Conservation (phyloP, 2,329 filamentous ascomycete species). For the Arthrobotrys musiformis region DNA sequence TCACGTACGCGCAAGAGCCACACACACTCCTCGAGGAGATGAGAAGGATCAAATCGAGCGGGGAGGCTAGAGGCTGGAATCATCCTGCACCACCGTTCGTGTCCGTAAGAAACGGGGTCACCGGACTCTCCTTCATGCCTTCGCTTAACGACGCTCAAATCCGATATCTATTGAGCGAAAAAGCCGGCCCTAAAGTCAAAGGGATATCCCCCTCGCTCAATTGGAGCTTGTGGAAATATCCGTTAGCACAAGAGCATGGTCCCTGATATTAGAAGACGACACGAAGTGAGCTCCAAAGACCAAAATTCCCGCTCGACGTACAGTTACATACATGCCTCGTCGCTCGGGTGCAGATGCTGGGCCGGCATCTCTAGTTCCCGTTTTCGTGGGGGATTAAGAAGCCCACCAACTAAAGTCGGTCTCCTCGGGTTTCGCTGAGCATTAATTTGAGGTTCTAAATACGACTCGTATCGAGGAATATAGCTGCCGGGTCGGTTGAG, state of each 20-base stretch:
- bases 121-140: conserved; percentile 29
- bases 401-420: not conserved
- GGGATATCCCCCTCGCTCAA: conserved; percentile 18
- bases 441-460: conserved; percentile 28
- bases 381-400: conserved; percentile 45
- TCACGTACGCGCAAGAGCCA: conserved; percentile 3
- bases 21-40: not conserved
- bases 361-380: conserved; percentile 43
- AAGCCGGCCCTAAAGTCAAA: conserved; percentile 10
- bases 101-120: conserved; percentile 35
- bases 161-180: conserved; percentile 35
- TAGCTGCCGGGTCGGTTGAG: conserved; percentile 40
- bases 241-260: conserved; percentile 11
- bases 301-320: conserved; percentile 11
- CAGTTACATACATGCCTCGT: conserved; percentile 4
- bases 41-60: conserved; percentile 10
- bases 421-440: not conserved
- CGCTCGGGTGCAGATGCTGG: conserved; percentile 37
- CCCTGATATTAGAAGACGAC: conserved; percentile 3
- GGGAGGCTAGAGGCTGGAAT: conserved; percentile 32
- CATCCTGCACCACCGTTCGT: conserved; percentile 3
- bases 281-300: conserved; percentile 31
- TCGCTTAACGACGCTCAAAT: conserved; percentile 52
- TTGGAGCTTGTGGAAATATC: conserved; percentile 18
- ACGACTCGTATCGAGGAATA: conserved; percentile 30